Conservation (phyloP, 345 rosid genomes). For the Microthlaspi erraticum region DNA sequence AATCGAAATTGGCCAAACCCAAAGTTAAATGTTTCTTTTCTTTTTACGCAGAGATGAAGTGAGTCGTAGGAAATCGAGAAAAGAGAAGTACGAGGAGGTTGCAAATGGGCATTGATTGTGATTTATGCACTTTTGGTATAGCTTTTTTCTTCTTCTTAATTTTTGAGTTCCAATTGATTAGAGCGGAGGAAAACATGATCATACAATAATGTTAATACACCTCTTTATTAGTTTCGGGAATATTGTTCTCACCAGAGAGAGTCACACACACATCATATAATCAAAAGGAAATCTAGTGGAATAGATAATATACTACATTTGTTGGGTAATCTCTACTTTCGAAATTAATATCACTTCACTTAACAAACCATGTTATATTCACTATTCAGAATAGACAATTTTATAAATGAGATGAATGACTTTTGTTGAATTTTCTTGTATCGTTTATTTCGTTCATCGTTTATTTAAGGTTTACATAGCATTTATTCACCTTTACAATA, state of each 20-base stretch:
- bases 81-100: slow-evolving; percentile 40
- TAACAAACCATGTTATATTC: not conserved
- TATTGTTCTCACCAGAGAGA: slow-evolving; percentile 10
- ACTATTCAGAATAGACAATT: not conserved
- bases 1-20: not conserved
- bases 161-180: slow-evolving; percentile 33
- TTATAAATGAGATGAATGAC: not conserved
- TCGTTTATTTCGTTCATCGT: not conserved
- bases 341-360: not conserved
- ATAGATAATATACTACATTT: slow-evolving; percentile 6
- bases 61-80: slow-evolving; percentile 45
- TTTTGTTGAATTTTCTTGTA: not conserved
- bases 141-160: slow-evolving; percentile 10
- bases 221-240: slow-evolving; percentile 27
- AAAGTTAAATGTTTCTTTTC: not conserved
- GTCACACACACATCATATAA: slow-evolving; percentile 22
- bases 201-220: slow-evolving; percentile 29
- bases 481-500: not conserved
- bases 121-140: slow-evolving; percentile 34
- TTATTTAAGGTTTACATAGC: not conserved
- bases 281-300: slow-evolving; percentile 10
- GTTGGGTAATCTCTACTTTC: not conserved
- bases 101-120: slow-evolving; percentile 41
- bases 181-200: slow-evolving; percentile 16
- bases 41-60: slow-evolving; percentile 41